Evolutionary conservation across 805 yeast genomes (phyloP).

Genomic region (Yamadazyma nakazawae): DNA sequence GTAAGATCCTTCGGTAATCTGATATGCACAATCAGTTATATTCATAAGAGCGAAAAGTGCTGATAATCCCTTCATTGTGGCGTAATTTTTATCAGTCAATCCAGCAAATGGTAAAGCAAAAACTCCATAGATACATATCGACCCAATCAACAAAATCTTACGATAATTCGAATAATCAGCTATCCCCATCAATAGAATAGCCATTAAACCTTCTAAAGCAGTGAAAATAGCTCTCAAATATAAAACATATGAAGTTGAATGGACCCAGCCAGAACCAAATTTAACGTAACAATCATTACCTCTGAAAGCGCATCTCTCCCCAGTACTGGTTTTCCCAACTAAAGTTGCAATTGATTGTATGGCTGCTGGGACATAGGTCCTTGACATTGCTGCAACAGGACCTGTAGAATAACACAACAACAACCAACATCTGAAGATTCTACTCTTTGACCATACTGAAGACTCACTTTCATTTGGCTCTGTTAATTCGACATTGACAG

Average conservation of each 20-base stretch:
- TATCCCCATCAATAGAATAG: slow-evolving; percentile 35
- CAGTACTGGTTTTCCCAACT: slow-evolving; percentile 25
- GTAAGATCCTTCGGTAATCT: slow-evolving; percentile 38
- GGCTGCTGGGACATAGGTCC: slow-evolving; percentile 40
- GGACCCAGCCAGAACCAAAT: slow-evolving; percentile 32
- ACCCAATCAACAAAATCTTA: slow-evolving; percentile 29
- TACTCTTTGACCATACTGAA: slow-evolving; percentile 1
- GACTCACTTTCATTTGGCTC: no score
- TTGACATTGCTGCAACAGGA: slow-evolving; percentile 39
- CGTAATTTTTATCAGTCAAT: slow-evolving; percentile 18
- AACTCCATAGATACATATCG: slow-evolving; percentile 29
- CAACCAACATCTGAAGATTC: slow-evolving; percentile 30
- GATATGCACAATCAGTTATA: slow-evolving; percentile 28
- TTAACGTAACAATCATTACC: slow-evolving; percentile 39
- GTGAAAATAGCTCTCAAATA: slow-evolving; percentile 37
- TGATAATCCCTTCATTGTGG: slow-evolving; percentile 22
- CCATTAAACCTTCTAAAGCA: slow-evolving; percentile 34
- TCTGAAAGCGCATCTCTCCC: slow-evolving; percentile 19
- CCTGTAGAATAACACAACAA: slow-evolving; percentile 40
- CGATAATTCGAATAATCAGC: slow-evolving; percentile 39
- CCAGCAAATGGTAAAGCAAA: slow-evolving; percentile 37
- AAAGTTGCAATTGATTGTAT: slow-evolving; percentile 34
- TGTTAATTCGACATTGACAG: no score
- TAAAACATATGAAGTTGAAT: slow-evolving; percentile 33
- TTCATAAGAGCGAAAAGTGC: slow-evolving; percentile 30